Percentiles rank a stretch among this genome's conserved stretches.
Evolutionary conservation across 305 asterid genomes (phyloP).

Genomic region (Salvia sclarea): DNA sequence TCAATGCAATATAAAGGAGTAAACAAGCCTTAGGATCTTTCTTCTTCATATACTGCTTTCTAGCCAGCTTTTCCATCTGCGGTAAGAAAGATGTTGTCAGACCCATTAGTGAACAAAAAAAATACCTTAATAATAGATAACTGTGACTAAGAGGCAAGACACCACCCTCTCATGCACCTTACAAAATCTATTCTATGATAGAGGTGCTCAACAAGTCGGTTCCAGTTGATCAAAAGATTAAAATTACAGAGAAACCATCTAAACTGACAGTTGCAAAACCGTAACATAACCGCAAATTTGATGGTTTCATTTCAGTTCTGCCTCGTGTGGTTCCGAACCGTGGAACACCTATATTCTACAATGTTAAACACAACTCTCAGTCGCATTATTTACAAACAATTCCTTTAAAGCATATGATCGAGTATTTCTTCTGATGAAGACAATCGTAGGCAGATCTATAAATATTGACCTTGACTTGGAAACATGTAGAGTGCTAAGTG

Average conservation of each 20-base stretch:
- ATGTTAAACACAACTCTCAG: neutral
- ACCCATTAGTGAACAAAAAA: neutral
- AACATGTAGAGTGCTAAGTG: constrained; percentile 4
- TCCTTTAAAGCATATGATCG: constrained; percentile 5
- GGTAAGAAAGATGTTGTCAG: constrained; percentile 34
- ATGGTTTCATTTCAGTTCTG: neutral
- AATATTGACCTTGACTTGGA: constrained; percentile 19
- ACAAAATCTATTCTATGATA: neutral
- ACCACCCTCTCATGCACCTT: neutral
- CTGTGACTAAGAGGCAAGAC: neutral
- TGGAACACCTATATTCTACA: neutral
- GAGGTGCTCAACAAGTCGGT: neutral
- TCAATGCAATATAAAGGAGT: constrained; percentile 88
- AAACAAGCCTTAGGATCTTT: constrained; percentile 96
- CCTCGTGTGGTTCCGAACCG: neutral
- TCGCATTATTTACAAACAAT: constrained; percentile 15
- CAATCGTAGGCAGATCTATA: constrained; percentile 12
- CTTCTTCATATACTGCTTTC: constrained; percentile 76
- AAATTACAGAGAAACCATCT: neutral
- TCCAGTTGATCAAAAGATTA: neutral
- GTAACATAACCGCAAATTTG: neutral
- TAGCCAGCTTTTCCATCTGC: constrained; percentile 97
- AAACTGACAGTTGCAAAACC: neutral
- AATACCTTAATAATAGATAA: neutral
- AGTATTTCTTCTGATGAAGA: constrained; percentile 7